phyloP scores from a whole-genome alignment of 2,329 filamentous ascomycete genomes.

The Venturia oleaginea region DNA sequence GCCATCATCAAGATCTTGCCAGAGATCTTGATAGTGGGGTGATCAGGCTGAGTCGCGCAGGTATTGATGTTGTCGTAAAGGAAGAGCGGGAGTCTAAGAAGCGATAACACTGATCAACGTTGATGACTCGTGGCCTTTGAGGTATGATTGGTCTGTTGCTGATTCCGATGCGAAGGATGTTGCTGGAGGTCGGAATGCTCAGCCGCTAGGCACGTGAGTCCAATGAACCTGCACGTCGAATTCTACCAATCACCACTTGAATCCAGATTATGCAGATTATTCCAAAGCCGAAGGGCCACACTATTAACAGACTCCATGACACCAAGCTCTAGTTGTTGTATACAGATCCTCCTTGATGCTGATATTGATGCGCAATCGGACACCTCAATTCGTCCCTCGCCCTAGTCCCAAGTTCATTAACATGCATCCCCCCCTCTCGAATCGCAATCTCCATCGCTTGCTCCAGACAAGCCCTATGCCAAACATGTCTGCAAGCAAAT shows the following conservation, averaged over 20 bases:
- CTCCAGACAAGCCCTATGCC: conserved; percentile 29
- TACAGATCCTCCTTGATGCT: background rate
- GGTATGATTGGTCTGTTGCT: background rate
- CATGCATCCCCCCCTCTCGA: background rate
- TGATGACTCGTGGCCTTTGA: background rate
- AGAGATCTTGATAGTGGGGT: background rate
- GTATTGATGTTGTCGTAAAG: background rate
- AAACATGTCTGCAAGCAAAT: conserved; percentile 33
- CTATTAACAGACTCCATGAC: background rate
- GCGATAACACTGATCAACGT: background rate
- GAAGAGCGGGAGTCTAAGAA: background rate
- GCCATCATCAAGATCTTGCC: no score
- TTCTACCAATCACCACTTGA: background rate
- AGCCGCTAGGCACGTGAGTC: no score
- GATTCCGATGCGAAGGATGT: background rate
- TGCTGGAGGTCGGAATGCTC: background rate
- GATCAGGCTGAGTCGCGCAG: background rate
- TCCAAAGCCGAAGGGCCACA: background rate
- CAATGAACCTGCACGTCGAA: no score
- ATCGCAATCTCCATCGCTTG: conserved; percentile 12
- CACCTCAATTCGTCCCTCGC: conserved; percentile 2
- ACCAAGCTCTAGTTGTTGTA: background rate
- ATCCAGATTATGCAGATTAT: background rate
- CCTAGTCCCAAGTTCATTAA: background rate
- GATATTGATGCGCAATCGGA: conserved; percentile 5